These are phyloP conservation scores for Alectoria sarmentosa DNA, from an alignment of 495 filamentous ascomycete species.

Conservation along the genomic window DNA sequence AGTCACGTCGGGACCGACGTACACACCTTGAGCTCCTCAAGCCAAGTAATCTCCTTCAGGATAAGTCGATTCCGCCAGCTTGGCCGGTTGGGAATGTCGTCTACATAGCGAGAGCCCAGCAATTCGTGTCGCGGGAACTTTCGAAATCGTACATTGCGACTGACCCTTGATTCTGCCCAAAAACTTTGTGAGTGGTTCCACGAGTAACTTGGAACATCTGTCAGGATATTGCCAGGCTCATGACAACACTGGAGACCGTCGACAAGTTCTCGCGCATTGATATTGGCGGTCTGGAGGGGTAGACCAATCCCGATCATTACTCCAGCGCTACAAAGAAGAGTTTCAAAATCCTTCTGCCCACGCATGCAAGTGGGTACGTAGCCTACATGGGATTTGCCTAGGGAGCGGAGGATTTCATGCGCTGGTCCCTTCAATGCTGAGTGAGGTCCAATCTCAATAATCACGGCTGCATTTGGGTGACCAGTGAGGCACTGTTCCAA, in stretches of 20 bases:
- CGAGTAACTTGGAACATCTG: constrained; percentile 37
- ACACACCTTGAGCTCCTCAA: constrained; percentile 13
- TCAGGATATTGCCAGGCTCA: constrained; percentile 12
- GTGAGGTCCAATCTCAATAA: constrained; percentile 53
- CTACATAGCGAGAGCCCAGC: constrained; percentile 33
- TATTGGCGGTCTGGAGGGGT: constrained; percentile 10
- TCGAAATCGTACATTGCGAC: constrained; percentile 39
- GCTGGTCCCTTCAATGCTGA: constrained; percentile 45
- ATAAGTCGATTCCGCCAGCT: constrained; percentile 22
- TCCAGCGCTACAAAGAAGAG: constrained; percentile 21
- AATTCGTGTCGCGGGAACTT: constrained; percentile 37
- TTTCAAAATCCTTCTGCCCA: constrained; percentile 16
- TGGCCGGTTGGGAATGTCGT: constrained; percentile 19
- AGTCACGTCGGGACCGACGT: not conserved
- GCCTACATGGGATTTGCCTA: not conserved
- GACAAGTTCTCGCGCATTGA: constrained; percentile 17
- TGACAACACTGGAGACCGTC: not conserved
- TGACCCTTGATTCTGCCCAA: constrained; percentile 43
- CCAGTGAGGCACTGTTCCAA: not conserved
- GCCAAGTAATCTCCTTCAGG: constrained; percentile 18
- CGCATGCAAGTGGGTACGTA: constrained; percentile 19
- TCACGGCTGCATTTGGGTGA: not conserved
- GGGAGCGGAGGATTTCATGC: constrained; percentile 3
- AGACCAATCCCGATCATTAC: constrained; percentile 20
- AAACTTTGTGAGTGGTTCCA: constrained; percentile 44